phyloP scores from a whole-genome alignment of 108 stramenopile genomes.

The Skeletonema potamos region DNA sequence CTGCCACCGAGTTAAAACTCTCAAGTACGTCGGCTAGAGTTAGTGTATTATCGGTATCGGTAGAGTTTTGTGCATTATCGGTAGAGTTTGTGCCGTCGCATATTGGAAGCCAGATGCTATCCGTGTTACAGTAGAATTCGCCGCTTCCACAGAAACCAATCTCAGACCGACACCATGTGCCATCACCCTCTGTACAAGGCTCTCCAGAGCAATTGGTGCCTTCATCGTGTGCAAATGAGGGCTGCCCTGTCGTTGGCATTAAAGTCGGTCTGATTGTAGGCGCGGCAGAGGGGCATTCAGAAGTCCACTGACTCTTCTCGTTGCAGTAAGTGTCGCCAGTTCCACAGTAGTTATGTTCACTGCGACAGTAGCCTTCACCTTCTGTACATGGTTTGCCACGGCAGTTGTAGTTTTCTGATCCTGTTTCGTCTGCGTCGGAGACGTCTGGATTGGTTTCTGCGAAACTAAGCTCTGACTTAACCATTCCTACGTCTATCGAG shows the following conservation, averaged over 20 bases:
- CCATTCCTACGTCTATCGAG: constrained; percentile 20
- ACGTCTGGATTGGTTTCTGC: not conserved
- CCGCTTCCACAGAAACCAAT: constrained; percentile 35
- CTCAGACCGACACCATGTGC: constrained; percentile 34
- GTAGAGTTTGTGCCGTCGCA: constrained; percentile 1
- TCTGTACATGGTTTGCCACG: constrained; percentile 28
- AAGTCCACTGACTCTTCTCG: constrained; percentile 27
- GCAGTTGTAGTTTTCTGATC: constrained; percentile 10
- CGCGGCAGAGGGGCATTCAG: constrained; percentile 17
- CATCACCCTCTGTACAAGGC: constrained; percentile 21
- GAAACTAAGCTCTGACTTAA: not conserved
- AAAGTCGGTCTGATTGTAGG: constrained; percentile 12
- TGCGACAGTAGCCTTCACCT: constrained; percentile 20
- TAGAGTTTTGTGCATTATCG: too few relatives aligned
- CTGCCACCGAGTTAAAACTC: not conserved
- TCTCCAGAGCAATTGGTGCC: constrained; percentile 24
- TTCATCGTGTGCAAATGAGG: constrained; percentile 24
- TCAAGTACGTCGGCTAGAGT: not conserved
- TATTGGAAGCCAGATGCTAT: constrained; percentile 25
- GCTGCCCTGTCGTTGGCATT: constrained; percentile 10
- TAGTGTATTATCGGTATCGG: not conserved
- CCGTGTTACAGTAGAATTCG: constrained; percentile 22
- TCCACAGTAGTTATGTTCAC: constrained; percentile 32
- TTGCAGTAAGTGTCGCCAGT: constrained; percentile 36
- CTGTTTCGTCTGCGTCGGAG: not conserved